Conservation (phyloP, 768 basidiomycete species). For the Coprinopsis cinerea region DNA sequence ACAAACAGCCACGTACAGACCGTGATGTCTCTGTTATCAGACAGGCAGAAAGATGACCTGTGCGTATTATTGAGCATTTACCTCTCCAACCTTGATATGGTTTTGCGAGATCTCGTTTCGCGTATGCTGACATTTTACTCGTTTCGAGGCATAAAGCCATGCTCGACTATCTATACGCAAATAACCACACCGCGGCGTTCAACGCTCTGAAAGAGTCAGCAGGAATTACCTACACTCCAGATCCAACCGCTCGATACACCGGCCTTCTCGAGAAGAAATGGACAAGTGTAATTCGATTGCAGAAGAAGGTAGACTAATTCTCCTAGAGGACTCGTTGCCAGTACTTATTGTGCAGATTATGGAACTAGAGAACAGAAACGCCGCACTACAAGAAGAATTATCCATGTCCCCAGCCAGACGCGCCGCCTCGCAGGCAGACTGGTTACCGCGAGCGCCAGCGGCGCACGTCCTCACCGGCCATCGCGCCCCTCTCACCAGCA, state of each 20-base stretch:
- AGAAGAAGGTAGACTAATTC: conserved; percentile 72
- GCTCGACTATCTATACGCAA: conserved; percentile 69
- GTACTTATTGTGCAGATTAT: conserved; percentile 58
- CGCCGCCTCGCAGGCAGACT: conserved; percentile 67
- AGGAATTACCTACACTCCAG: conserved; percentile 62
- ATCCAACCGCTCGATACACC: conserved; percentile 80
- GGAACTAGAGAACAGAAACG: conserved; percentile 85
- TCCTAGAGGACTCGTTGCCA: background rate
- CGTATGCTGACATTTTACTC: conserved; percentile 13
- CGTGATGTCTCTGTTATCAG: conserved; percentile 21
- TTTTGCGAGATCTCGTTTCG: too few species aligned
- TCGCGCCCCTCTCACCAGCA: conserved; percentile 66
- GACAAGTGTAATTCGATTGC: conserved; percentile 92
- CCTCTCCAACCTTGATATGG: conserved; percentile 1
- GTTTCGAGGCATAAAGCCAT: conserved; percentile 66
- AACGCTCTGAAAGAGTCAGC: conserved; percentile 52
- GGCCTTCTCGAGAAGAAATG: conserved; percentile 96
- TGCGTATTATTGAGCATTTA: conserved; percentile 13
- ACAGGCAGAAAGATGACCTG: conserved; percentile 23
- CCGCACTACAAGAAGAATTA: conserved; percentile 69
- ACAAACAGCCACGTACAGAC: background rate
- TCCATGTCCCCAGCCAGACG: conserved; percentile 45
- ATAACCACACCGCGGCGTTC: conserved; percentile 58
- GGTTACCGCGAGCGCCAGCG: conserved; percentile 84
- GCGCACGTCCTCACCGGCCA: conserved; percentile 74